Percentiles rank a stretch among this genome's conserved stretches.
Conservation (phyloP, 441 rosid genomes). For the Aleurites moluccanus region DNA sequence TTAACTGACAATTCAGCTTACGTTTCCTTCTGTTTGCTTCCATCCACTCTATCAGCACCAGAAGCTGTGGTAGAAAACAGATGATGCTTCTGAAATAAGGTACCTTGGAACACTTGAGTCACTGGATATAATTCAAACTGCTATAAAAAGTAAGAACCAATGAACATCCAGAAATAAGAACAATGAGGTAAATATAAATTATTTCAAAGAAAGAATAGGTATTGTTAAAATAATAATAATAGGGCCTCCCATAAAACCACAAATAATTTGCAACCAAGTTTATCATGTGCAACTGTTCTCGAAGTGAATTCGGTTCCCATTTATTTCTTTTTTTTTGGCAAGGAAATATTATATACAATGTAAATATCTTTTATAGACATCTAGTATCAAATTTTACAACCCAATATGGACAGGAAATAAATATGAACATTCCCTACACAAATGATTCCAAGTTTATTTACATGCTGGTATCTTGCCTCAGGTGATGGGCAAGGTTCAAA, state of each 20-base stretch:
- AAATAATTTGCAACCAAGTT: background rate
- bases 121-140: conserved; percentile 40
- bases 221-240: no score
- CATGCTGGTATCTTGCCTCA: background rate
- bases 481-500: background rate
- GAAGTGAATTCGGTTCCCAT: no score
- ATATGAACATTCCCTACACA: no score
- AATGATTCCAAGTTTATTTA: background rate
- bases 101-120: conserved; percentile 34
- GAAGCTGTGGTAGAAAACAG: conserved; percentile 45
- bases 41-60: conserved; percentile 25
- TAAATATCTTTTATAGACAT: no score
- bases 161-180: background rate
- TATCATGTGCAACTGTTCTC: background rate
- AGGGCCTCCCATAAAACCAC: background rate
- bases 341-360: no score
- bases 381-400: no score
- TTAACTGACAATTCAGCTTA: conserved; percentile 31
- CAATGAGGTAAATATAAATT: background rate
- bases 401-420: no score
- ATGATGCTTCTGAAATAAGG: conserved; percentile 32
- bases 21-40: conserved; percentile 46
- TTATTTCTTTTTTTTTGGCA: no score
- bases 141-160: conserved; percentile 16
- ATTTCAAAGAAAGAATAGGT: background rate